These are phyloP conservation scores for Brassica hybrid DNA, from an alignment of 441 rosid species.

Conservation along the genomic window DNA sequence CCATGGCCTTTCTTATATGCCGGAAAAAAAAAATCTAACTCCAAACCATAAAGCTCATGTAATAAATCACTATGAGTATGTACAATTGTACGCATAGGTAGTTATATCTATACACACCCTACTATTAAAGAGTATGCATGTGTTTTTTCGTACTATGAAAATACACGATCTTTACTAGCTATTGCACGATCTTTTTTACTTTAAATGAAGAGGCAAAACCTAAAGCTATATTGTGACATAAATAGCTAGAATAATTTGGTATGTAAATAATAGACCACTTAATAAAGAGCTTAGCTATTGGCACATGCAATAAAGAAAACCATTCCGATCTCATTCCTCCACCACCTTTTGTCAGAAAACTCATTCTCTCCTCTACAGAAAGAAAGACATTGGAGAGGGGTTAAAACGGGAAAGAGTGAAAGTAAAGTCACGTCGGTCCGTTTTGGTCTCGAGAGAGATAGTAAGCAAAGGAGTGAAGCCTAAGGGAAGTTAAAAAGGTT, in stretches of 20 bases:
- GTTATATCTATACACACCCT: background rate
- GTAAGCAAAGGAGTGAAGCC: slow-evolving; percentile 54
- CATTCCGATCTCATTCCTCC: background rate
- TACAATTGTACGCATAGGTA: background rate
- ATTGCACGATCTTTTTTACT: background rate
- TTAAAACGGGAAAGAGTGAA: slow-evolving; percentile 62
- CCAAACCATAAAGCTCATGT: slow-evolving; percentile 7
- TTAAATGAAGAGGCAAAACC: background rate
- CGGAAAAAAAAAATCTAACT: background rate
- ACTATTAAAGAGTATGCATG: background rate
- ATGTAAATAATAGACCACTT: background rate
- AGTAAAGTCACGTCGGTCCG: slow-evolving; percentile 48
- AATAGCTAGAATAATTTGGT: background rate
- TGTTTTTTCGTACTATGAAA: background rate
- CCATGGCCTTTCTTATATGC: background rate
- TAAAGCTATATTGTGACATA: background rate
- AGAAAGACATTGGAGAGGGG: slow-evolving; percentile 20
- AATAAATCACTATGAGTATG: background rate
- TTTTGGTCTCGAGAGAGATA: background rate
- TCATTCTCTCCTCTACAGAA: background rate
- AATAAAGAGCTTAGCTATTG: slow-evolving; percentile 16
- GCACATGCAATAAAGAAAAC: slow-evolving; percentile 37
- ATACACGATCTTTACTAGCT: background rate
- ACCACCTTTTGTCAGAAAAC: slow-evolving; percentile 27
- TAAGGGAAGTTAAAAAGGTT: slow-evolving; percentile 64